Conservation (phyloP, 495 filamentous ascomycete genomes). For the Aspergillus conjunctus region DNA sequence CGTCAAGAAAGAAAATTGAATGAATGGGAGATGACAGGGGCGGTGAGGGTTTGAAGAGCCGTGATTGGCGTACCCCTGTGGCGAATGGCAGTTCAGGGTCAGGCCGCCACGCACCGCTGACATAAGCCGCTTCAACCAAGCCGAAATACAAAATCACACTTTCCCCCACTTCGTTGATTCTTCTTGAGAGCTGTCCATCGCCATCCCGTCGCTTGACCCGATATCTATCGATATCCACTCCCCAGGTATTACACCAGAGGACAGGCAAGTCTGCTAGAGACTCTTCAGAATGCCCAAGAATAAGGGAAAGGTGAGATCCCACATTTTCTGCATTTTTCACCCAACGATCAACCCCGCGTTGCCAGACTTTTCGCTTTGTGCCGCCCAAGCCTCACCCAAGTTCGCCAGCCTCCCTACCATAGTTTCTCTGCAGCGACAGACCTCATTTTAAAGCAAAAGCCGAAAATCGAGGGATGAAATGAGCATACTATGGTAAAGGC, state of each 20-base stretch:
- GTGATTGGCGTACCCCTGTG: slow-evolving; percentile 22
- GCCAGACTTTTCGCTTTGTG: slow-evolving; percentile 31
- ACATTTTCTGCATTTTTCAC: slow-evolving; percentile 25
- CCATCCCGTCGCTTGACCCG: slow-evolving; percentile 15
- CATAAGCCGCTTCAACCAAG: slow-evolving; percentile 19
- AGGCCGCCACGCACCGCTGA: slow-evolving; percentile 29
- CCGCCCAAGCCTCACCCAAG: slow-evolving; percentile 5
- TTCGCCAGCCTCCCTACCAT: slow-evolving; percentile 11
- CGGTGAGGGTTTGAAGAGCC: slow-evolving; percentile 20
- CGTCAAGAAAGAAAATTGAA: background rate
- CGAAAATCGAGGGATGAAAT: background rate
- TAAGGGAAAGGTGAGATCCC: slow-evolving; percentile 84
- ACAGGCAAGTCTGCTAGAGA: slow-evolving; percentile 30
- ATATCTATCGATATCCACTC: slow-evolving; percentile 10
- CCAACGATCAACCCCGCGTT: slow-evolving; percentile 27
- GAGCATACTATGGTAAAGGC: slow-evolving; percentile 1
- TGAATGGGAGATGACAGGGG: slow-evolving; percentile 3
- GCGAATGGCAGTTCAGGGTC: slow-evolving; percentile 16
- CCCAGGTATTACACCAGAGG: slow-evolving; percentile 23
- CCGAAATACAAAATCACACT: slow-evolving; percentile 24
- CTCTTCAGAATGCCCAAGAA: slow-evolving; percentile 86
- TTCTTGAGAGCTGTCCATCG: slow-evolving; percentile 17
- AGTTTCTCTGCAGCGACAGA: background rate
- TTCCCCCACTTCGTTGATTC: slow-evolving; percentile 25
- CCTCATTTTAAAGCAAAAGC: background rate